These are phyloP conservation scores for Cladosporium velox DNA, from an alignment of 2,329 filamentous ascomycete species.

Conservation along the genomic window DNA sequence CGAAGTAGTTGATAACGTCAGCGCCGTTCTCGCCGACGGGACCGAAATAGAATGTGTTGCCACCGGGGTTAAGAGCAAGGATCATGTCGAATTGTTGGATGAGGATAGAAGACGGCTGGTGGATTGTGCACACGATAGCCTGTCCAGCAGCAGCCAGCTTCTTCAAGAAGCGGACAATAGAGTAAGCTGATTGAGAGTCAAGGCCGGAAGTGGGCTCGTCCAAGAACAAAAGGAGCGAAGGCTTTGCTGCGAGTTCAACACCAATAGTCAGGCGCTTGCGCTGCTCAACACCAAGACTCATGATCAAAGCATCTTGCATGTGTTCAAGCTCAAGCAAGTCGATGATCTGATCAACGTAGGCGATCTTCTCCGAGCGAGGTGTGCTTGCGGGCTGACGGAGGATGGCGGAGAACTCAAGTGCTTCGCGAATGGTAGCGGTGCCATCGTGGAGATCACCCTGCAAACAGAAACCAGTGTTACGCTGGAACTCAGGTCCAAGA, in stretches of 20 bases:
- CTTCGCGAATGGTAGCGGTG: slow-evolving; percentile 67
- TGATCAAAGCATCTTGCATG: slow-evolving; percentile 67
- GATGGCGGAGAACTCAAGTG: slow-evolving; percentile 68
- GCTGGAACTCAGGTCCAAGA: slow-evolving; percentile 64
- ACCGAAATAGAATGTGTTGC: slow-evolving; percentile 74
- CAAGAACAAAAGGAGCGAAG: slow-evolving; percentile 67
- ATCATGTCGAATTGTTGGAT: slow-evolving; percentile 76
- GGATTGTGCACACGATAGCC: slow-evolving; percentile 73
- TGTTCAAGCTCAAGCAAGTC: slow-evolving; percentile 65
- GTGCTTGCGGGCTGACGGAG: slow-evolving; percentile 60
- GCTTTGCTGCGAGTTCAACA: slow-evolving; percentile 71
- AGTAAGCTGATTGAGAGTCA: slow-evolving; percentile 69
- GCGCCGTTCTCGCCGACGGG: slow-evolving; percentile 67
- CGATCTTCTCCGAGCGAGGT: slow-evolving; percentile 62
- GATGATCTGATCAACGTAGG: slow-evolving; percentile 67
- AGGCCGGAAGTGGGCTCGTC: slow-evolving; percentile 73
- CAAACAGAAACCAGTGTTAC: slow-evolving; percentile 70
- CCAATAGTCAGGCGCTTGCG: slow-evolving; percentile 73
- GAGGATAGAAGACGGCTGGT: slow-evolving; percentile 69
- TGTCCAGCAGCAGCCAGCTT: slow-evolving; percentile 68
- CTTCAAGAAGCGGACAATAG: slow-evolving; percentile 67
- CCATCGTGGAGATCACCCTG: slow-evolving; percentile 72
- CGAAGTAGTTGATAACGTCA: slow-evolving; percentile 68
- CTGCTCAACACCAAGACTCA: slow-evolving; percentile 67
- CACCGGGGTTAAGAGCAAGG: slow-evolving; percentile 67